These are phyloP conservation scores for Serpula lacrymans DNA, from an alignment of 768 basidiomycete genomes.

Conservation along the genomic window DNA sequence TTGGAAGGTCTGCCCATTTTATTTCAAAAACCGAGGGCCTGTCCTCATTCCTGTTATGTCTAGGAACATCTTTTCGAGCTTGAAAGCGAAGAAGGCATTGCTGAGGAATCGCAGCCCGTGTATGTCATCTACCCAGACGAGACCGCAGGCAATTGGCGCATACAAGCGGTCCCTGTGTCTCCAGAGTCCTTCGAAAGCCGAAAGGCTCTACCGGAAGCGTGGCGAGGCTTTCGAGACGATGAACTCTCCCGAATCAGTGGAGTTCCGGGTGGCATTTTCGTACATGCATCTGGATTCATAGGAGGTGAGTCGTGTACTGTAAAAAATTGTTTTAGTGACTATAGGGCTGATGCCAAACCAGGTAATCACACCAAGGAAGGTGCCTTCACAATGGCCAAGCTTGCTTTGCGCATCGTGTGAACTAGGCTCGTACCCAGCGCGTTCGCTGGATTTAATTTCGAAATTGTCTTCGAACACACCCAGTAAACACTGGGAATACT, in stretches of 20 bases:
- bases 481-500: no score
- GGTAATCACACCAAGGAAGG: slow-evolving; percentile 91
- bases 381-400: slow-evolving; percentile 72
- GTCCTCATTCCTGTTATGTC: slow-evolving; percentile 12
- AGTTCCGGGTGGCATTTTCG: slow-evolving; percentile 82
- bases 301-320: slow-evolving; percentile 57
- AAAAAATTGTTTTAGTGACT: slow-evolving; percentile 4
- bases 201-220: slow-evolving; percentile 88
- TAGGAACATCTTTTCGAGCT: slow-evolving; percentile 91
- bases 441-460: no score
- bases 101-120: slow-evolving; percentile 52
- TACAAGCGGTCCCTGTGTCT: slow-evolving; percentile 86
- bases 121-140: slow-evolving; percentile 94
- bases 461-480: no score
- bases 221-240: slow-evolving; percentile 91
- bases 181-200: slow-evolving; percentile 87
- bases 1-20: slow-evolving; percentile 66
- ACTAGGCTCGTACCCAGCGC: no score
- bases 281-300: slow-evolving; percentile 96
- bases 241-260: slow-evolving; percentile 69
- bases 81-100: slow-evolving; percentile 54
- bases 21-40: not conserved
- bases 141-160: slow-evolving; percentile 72
- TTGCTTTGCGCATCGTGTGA: no score
- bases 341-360: slow-evolving; percentile 24